Conservation (phyloP, 495 filamentous ascomycete genomes). For the Aspergillus asperescens region DNA sequence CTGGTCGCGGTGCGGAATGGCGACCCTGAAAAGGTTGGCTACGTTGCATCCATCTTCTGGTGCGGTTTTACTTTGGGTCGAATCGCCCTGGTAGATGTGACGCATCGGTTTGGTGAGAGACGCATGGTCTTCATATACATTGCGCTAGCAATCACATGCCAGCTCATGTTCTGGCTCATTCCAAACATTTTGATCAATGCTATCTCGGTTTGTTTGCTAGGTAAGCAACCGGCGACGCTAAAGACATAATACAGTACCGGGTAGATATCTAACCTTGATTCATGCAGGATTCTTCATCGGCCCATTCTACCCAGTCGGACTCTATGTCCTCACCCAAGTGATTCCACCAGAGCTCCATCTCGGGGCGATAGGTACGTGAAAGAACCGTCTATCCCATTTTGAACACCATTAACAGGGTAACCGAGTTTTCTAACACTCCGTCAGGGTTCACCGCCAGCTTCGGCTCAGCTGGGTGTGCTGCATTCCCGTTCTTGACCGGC, state of each 20-base stretch:
- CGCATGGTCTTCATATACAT: conserved; percentile 46
- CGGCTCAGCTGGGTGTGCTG: conserved; percentile 45
- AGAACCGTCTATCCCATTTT: no score
- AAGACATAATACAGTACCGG: neutral
- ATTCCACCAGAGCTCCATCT: conserved; percentile 37
- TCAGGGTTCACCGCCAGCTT: conserved; percentile 43
- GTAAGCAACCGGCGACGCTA: conserved; percentile 27
- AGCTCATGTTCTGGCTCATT: conserved; percentile 51
- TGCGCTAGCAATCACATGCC: conserved; percentile 35
- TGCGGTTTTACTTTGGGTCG: conserved; percentile 58
- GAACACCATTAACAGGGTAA: neutral
- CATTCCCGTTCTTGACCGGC: conserved; percentile 49
- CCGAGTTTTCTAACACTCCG: conserved; percentile 1
- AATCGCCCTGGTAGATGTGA: conserved; percentile 49
- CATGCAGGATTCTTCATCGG: conserved; percentile 25
- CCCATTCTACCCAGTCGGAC: conserved; percentile 38
- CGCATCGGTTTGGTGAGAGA: conserved; percentile 47
- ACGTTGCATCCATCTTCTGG: conserved; percentile 71
- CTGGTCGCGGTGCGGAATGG: conserved; percentile 56
- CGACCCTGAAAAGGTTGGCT: conserved; percentile 58
- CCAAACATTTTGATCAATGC: conserved; percentile 54
- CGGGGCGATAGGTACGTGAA: conserved; percentile 24
- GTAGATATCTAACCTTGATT: conserved; percentile 4
- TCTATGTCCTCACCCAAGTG: conserved; percentile 30
- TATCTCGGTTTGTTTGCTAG: conserved; percentile 57